These are phyloP conservation scores for Sporothrix variecibatus DNA, from an alignment of 2,329 filamentous ascomycete species.

Conservation along the genomic window DNA sequence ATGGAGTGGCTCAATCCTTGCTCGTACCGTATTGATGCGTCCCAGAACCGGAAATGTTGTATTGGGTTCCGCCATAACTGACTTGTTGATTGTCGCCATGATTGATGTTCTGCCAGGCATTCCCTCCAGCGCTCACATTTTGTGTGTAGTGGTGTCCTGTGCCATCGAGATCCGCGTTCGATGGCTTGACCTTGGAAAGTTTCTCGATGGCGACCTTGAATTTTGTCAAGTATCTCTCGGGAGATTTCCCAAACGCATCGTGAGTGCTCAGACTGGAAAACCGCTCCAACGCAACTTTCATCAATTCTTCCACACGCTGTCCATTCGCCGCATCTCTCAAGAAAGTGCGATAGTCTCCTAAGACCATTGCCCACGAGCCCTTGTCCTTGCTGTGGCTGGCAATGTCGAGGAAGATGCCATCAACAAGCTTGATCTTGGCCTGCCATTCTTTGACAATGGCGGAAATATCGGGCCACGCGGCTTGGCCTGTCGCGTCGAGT, in stretches of 20 bases:
- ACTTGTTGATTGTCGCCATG: not conserved
- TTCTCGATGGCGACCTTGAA: not conserved
- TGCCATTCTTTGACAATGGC: not conserved
- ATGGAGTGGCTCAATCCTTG: too few species aligned
- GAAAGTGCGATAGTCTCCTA: too few species aligned
- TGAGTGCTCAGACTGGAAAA: not conserved
- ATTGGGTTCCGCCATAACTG: not conserved
- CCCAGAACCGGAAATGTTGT: not conserved
- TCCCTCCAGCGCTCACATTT: not conserved
- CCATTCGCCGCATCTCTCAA: not conserved
- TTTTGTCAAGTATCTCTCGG: not conserved
- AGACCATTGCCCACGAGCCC: too few species aligned
- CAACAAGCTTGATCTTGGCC: too few species aligned
- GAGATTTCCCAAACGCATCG: not conserved
- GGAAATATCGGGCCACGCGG: not conserved
- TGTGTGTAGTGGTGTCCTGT: not conserved
- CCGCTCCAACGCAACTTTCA: not conserved
- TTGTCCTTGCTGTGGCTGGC: not conserved
- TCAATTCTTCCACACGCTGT: not conserved
- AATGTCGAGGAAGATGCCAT: too few species aligned
- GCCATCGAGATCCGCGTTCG: not conserved
- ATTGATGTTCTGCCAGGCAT: not conserved
- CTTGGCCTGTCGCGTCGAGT: not conserved
- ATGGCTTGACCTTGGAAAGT: not conserved
- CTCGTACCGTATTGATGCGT: not conserved